These are phyloP conservation scores for Mycena rosella DNA, from an alignment of 768 basidiomycete genomes.

Conservation along the genomic window DNA sequence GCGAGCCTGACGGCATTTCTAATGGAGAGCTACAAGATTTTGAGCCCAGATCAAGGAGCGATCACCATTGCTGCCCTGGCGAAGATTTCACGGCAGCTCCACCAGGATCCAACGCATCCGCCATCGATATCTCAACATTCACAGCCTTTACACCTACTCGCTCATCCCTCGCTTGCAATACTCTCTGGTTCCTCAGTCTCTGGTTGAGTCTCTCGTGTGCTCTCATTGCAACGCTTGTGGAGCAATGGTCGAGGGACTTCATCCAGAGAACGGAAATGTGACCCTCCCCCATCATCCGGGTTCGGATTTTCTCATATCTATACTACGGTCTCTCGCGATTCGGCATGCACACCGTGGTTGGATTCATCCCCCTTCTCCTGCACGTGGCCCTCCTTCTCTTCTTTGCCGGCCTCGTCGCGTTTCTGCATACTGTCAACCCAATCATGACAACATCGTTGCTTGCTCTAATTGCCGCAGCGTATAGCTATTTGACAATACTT, in stretches of 20 bases:
- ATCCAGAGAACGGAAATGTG: conserved; percentile 20
- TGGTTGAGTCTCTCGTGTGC: conserved; percentile 19
- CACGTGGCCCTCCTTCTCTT: conserved; percentile 22
- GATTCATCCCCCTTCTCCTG: conserved; percentile 9
- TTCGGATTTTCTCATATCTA: conserved; percentile 1
- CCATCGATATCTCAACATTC: too few species aligned
- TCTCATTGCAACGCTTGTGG: conserved; percentile 20
- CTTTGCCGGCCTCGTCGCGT: conserved; percentile 23
- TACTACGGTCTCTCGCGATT: conserved; percentile 24
- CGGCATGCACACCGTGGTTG: conserved; percentile 25
- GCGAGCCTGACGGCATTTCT: too few species aligned
- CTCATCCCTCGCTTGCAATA: conserved; percentile 14
- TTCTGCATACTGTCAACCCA: conserved; percentile 17
- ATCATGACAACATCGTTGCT: conserved; percentile 1
- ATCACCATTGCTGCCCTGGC: too few species aligned
- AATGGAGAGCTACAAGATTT: too few species aligned
- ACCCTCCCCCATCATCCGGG: not conserved
- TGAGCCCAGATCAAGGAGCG: too few species aligned
- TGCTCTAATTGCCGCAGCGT: too few species aligned
- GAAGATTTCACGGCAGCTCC: too few species aligned
- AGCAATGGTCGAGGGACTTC: conserved; percentile 26
- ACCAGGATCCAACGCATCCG: too few species aligned
- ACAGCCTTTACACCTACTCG: too few species aligned
- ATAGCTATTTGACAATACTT: too few species aligned
- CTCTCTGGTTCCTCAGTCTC: conserved; percentile 28